These are phyloP conservation scores for Petrea volubilis DNA, from an alignment of 257 asterid species.

Conservation along the genomic window DNA sequence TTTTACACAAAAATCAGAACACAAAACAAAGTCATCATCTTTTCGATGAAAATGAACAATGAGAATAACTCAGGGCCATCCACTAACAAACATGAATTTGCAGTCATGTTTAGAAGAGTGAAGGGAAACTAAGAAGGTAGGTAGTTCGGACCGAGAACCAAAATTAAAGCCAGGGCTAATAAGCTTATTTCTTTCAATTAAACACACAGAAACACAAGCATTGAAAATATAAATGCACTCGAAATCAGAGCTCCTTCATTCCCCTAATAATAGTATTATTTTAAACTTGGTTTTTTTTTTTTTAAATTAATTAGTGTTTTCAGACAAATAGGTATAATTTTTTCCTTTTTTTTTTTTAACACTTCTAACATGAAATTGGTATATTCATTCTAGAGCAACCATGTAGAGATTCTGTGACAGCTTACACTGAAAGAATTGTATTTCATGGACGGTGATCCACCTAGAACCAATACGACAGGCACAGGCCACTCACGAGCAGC, in stretches of 20 bases:
- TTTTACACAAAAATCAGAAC: too few relatives aligned
- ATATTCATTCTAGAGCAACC: not conserved
- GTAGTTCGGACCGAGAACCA: not conserved
- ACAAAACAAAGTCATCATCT: too few relatives aligned
- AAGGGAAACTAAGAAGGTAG: not conserved
- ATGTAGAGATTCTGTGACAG: slow-evolving; percentile 3
- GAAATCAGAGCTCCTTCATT: not conserved
- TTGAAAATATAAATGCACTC: not conserved
- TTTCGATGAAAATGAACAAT: too few relatives aligned
- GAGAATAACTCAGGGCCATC: not conserved
- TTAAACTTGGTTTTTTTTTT: not conserved
- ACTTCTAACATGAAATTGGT: slow-evolving; percentile 11
- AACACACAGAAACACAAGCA: not conserved
- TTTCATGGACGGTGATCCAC: slow-evolving; percentile 59
- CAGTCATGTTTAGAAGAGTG: not conserved
- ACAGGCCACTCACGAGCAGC: slow-evolving; percentile 64
- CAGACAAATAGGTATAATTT: too few relatives aligned
- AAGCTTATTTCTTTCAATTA: not conserved
- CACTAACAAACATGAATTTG: not conserved
- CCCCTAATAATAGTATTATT: not conserved
- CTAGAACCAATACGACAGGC: slow-evolving; percentile 57
- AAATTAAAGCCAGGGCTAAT: not conserved
- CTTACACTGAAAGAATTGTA: slow-evolving; percentile 81
- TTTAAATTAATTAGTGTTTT: too few relatives aligned
- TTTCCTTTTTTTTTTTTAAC: not conserved